phyloP scores from a whole-genome alignment of 768 basidiomycete genomes.

The Porpolomopsis calyptriformis region DNA sequence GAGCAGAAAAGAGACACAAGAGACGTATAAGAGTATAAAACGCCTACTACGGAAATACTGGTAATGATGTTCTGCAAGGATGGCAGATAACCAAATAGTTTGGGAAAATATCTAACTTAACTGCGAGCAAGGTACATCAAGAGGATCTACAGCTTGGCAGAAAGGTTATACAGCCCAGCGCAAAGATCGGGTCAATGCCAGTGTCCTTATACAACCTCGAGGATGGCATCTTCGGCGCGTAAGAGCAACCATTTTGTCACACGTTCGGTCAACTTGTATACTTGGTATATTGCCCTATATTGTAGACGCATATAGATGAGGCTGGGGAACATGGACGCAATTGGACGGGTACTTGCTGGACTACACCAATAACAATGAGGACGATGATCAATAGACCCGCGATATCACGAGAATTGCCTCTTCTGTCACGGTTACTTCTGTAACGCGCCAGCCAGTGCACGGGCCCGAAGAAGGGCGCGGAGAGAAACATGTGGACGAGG shows the following conservation, averaged over 20 bases:
- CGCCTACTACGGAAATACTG: slow-evolving; percentile 63
- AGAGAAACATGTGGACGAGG: slow-evolving; percentile 58
- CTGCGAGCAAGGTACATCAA: no score
- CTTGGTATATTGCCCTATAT: slow-evolving; percentile 55
- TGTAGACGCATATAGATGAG: slow-evolving; percentile 6
- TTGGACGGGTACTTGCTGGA: slow-evolving; percentile 32
- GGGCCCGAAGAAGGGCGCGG: slow-evolving; percentile 54
- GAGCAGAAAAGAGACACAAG: slow-evolving; percentile 49
- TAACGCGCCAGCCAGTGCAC: slow-evolving; percentile 63
- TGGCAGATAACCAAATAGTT: not conserved
- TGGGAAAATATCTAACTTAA: no score
- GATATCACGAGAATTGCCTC: slow-evolving; percentile 49
- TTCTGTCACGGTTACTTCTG: slow-evolving; percentile 42
- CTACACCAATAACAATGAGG: slow-evolving; percentile 50
- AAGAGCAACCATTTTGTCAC: slow-evolving; percentile 50
- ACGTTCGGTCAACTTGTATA: slow-evolving; percentile 54
- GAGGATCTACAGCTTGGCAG: no score
- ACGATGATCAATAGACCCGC: slow-evolving; percentile 55
- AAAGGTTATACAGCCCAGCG: no score
- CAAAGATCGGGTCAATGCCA: no score
- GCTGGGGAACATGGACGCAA: slow-evolving; percentile 5
- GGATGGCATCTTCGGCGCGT: slow-evolving; percentile 69
- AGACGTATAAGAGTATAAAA: slow-evolving; percentile 58
- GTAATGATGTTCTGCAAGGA: slow-evolving; percentile 28
- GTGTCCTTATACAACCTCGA: slow-evolving; percentile 50